These are phyloP conservation scores for Cercospora beticola DNA, from an alignment of 2,329 filamentous ascomycete genomes.

Conservation along the genomic window DNA sequence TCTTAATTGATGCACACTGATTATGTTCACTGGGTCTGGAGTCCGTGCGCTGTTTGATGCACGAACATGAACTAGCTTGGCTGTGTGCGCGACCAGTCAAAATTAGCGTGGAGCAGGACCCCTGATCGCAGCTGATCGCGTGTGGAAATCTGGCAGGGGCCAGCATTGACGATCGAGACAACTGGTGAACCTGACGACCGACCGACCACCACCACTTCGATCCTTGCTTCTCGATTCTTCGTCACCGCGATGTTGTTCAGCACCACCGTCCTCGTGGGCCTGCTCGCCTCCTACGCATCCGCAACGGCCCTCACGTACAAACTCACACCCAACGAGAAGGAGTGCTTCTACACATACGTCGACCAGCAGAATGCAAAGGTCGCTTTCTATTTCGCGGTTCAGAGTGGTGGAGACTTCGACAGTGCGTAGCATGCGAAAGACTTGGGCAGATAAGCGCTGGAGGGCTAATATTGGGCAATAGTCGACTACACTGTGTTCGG, in stretches of 20 bases:
- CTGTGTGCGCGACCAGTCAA: background rate
- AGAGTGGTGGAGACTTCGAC: constrained; percentile 98
- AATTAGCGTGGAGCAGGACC: background rate
- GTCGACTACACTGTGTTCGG: constrained; percentile 88
- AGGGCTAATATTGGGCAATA: constrained; percentile 17
- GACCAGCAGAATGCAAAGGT: constrained; percentile 81
- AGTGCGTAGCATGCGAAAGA: constrained; percentile 26
- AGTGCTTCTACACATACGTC: constrained; percentile 87
- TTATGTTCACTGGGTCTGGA: background rate
- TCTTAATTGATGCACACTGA: background rate
- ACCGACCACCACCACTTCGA: background rate
- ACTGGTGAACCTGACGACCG: constrained; percentile 1
- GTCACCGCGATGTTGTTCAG: constrained; percentile 14
- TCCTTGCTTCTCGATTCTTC: background rate
- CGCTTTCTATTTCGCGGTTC: constrained; percentile 98
- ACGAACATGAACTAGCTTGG: background rate
- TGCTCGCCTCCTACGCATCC: constrained; percentile 69
- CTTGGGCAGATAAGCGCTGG: background rate
- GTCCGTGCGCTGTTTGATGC: background rate
- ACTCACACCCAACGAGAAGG: constrained; percentile 83
- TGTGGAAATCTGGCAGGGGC: constrained; percentile 7
- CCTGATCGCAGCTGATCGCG: constrained; percentile 3
- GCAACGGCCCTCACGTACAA: constrained; percentile 95
- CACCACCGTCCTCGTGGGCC: constrained; percentile 50
- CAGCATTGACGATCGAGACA: constrained; percentile 6